A percentile compares a stretch with the other conserved stretches of the same genome.
Evolutionary conservation across 805 yeast species (phyloP).

Genomic region (Lachancea dasiensis): DNA sequence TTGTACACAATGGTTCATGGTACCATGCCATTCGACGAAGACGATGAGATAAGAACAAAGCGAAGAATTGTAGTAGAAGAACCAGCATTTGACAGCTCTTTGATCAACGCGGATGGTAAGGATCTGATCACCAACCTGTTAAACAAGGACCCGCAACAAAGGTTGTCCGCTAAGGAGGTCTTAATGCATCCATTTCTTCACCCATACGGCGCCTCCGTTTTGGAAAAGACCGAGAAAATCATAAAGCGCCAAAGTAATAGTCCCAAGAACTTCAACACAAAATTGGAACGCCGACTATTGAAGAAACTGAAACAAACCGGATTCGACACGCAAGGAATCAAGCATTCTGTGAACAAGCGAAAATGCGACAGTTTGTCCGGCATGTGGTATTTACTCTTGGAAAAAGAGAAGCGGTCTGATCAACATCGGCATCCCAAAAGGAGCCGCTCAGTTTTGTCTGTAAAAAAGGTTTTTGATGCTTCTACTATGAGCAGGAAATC

Average conservation of each 20-base stretch:
- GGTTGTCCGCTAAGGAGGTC: slow-evolving; percentile 55
- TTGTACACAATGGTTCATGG: slow-evolving; percentile 80
- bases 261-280: slow-evolving; percentile 47
- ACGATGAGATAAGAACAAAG: slow-evolving; percentile 57
- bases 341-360: slow-evolving; percentile 48
- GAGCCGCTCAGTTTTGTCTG: slow-evolving; percentile 32
- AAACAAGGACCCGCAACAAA: slow-evolving; percentile 53
- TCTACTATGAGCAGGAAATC: slow-evolving; percentile 6
- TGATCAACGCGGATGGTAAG: slow-evolving; percentile 44
- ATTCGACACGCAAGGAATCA: slow-evolving; percentile 56
- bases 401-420: slow-evolving; percentile 36
- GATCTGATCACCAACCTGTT: slow-evolving; percentile 50
- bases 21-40: slow-evolving; percentile 87
- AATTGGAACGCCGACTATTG: slow-evolving; percentile 55
- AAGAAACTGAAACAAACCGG: slow-evolving; percentile 55
- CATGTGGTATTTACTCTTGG: slow-evolving; percentile 62
- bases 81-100: slow-evolving; percentile 47
- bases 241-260: slow-evolving; percentile 33
- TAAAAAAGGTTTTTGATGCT: slow-evolving; percentile 29
- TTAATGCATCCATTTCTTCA: slow-evolving; percentile 46
- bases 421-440: slow-evolving; percentile 30
- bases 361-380: slow-evolving; percentile 72
- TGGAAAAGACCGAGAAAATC: slow-evolving; percentile 36
- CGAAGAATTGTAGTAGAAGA: slow-evolving; percentile 55
- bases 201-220: slow-evolving; percentile 38